phyloP scores from a whole-genome alignment of 2,329 filamentous ascomycete species.

The Laburnicola sp. region DNA sequence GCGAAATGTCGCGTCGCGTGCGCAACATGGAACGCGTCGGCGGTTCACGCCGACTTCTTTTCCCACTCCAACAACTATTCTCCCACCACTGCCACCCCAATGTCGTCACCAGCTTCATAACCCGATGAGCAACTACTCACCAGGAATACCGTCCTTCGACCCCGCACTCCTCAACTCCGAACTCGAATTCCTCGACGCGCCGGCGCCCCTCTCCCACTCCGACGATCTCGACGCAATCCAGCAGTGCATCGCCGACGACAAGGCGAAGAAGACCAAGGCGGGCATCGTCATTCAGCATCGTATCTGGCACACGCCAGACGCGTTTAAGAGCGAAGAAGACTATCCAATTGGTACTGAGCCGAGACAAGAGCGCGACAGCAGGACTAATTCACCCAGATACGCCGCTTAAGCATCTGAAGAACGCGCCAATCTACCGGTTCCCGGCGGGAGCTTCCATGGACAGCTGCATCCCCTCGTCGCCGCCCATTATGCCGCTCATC shows the following conservation, averaged over 20 bases:
- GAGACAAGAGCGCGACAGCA: background rate
- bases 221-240: slow-evolving; percentile 55
- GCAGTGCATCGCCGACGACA: slow-evolving; percentile 47
- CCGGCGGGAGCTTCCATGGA: slow-evolving; percentile 19
- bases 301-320: slow-evolving; percentile 51
- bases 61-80: background rate
- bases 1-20: slow-evolving; percentile 15
- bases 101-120: background rate
- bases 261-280: slow-evolving; percentile 46
- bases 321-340: slow-evolving; percentile 56
- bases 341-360: slow-evolving; percentile 36
- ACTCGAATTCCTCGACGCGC: slow-evolving; percentile 27
- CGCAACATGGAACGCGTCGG: slow-evolving; percentile 1
- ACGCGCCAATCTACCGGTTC: slow-evolving; percentile 13
- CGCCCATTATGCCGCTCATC: slow-evolving; percentile 61
- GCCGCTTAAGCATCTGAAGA: slow-evolving; percentile 29
- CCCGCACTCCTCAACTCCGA: slow-evolving; percentile 56
- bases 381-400: slow-evolving; percentile 39
- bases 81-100: background rate
- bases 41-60: background rate
- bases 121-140: slow-evolving; percentile 35
- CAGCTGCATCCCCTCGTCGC: slow-evolving; percentile 43
- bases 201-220: slow-evolving; percentile 38
- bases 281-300: slow-evolving; percentile 57
- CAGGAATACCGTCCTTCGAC: slow-evolving; percentile 54